Base-by-base conservation (phyloP, 2,329 filamentous ascomycete genomes). In the Knufia petricola region DNA sequence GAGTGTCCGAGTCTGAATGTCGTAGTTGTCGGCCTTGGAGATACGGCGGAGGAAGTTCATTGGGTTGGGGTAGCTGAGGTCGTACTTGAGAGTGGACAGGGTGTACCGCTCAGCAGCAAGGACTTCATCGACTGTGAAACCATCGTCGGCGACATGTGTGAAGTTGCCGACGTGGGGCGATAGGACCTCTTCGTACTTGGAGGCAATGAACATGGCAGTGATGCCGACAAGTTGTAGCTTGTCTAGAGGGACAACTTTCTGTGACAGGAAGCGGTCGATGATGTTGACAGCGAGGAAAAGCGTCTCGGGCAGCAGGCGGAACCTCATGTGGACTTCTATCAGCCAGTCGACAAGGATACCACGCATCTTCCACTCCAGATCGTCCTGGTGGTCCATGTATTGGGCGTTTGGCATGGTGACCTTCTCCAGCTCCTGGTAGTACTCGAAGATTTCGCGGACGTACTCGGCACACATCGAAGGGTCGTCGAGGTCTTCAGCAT, bases 31-130 rank as follows among this genome's bases (percentile, higher is more conserved):
- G 62, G 92, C 94, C 76, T 98, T 98, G 53, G 90, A 96, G 68
- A 98, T 95, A 58, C 94, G 86, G 56, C 92, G 87, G 52, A 98
- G 80, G 73, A 98, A 98, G 77, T 98, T 98, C 92, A 98, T 98
- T 19, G 92, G 92, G 70, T 98, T 98, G 49, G 92, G 92, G 64
- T 95, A 98, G 73, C 89, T 95, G 55, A 98, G 81, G 65, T 98
- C 90, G 67, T 95, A 98, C 71, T 95, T 84, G 53, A 98, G 78
- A 4, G 88, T 88, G 57, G 81, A 79, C 46, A 98, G 82, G 57
- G 98, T 83, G 65, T 94, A 95, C 58, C 92, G 85, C 70, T 98
- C 92, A n/a, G 92, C 92, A 63, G 87, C 90, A 32, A 98, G 77
- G 58, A 98, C 96, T 71, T 98, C 92, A 39, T 86, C 81, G 66